These are phyloP conservation scores for Entelexis sorbosivorans DNA, from an alignment of 1,139 yeast genomes.

Conservation along the genomic window DNA sequence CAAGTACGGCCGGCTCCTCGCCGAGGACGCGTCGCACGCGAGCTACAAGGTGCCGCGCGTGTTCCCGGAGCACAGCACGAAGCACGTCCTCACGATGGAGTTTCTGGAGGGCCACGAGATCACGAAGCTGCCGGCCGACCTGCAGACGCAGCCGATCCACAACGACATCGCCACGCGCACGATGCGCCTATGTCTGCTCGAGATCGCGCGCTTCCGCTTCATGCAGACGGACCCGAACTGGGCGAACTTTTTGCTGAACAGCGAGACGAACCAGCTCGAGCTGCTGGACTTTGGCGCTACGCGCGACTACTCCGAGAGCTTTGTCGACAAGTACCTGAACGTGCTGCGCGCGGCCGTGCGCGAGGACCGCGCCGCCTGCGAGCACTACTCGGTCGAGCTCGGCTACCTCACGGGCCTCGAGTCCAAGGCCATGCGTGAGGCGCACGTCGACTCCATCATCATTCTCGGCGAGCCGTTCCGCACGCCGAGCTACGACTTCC, in stretches of 20 bases:
- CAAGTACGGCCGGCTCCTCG: constrained; percentile 42
- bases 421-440: constrained; percentile 73
- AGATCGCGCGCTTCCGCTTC: constrained; percentile 70
- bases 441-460: constrained; percentile 84
- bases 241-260: constrained; percentile 90
- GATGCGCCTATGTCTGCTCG: constrained; percentile 77
- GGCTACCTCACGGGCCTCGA: constrained; percentile 92
- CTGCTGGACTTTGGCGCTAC: constrained; percentile 93
- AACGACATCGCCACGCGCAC: constrained; percentile 71
- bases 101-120: constrained; percentile 75
- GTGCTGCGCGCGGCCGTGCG: constrained; percentile 68
- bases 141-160: constrained; percentile 38
- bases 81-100: constrained; percentile 83
- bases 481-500: constrained; percentile 53
- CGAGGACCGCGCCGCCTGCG: constrained; percentile 56
- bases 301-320: constrained; percentile 58
- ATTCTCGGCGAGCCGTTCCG: constrained; percentile 88
- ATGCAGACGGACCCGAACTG: constrained; percentile 99
- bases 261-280: constrained; percentile 55
- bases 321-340: constrained; percentile 57
- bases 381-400: constrained; percentile 53
- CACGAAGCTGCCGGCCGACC: constrained; percentile 56
- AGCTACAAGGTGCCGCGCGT: constrained; percentile 75
- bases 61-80: constrained; percentile 64
- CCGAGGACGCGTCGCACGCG: constrained; percentile 41